Evolutionary conservation across 2,329 filamentous ascomycete genomes (phyloP), one percentile per base, ranked within the genome.

Genomic region (Magnaporthiopsis incrustans): DNA sequence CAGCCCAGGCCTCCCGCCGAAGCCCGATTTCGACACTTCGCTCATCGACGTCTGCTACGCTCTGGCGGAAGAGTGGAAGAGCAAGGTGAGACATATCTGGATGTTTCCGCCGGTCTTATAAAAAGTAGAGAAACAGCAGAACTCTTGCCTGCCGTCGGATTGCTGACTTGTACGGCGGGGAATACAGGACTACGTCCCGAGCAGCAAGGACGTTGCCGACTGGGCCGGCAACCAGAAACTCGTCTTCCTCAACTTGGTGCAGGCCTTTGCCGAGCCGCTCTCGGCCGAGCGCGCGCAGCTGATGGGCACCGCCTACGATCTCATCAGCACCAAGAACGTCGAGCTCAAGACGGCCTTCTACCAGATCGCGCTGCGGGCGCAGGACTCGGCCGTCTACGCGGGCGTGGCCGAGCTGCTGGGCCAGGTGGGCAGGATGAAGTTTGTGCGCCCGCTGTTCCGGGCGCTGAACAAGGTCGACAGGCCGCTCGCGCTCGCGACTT

Each of bases 391-490:
- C 65, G 85, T 89, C 53, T 91, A 94, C 71, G 73, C 85, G 66
- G 88, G 88, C 1, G 86, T 91, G 0, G 87, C 89, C 1, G 85
- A 90, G 65, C 79, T 97, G 64, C 80, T 98, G 56, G 90, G 91
- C 38, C 82, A 83, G 63, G 92, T 97, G 30, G 95, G 95, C 15
- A 82, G 95, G 65, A 98, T 99, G 95, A 98, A 98, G 83, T 98
- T 94, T 76, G 94, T 98, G 65, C 82, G 94, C 60, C 92, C 94
- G 27, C 77, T 98, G 72, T 97, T 89, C 78, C 84, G 89, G 66
- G 83, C 85, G 61, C 78, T 99, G 69, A 88, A 89, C 71, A 86
- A 87, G 74, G 85, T 90, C 56, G 89, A 97, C 77, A 81, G 85
- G 60, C 79, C 86, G 32, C 76, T 96, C 71, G 94, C 95, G 0